Evolutionary conservation across 306 rosid genomes (phyloP).

Genomic region (Mimosa pudica): DNA sequence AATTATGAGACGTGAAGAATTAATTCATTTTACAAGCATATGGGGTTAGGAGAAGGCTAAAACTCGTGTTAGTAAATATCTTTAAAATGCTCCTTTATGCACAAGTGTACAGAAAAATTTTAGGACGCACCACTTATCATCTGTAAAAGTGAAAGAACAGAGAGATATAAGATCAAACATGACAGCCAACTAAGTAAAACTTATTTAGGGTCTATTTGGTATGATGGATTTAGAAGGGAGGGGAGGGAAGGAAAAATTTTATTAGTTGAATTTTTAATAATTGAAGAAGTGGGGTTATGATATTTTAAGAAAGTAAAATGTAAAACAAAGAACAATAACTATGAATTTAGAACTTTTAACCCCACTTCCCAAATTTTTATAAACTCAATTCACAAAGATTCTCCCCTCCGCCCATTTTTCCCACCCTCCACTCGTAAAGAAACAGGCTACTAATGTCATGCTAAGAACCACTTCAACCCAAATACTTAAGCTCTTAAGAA

Average conservation of each 20-base stretch:
- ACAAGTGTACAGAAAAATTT: not conserved
- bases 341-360: too few relatives aligned
- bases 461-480: not conserved
- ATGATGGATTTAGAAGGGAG: too few relatives aligned
- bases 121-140: not conserved
- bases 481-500: not conserved
- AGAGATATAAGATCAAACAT: not conserved
- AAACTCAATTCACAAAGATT: too few relatives aligned
- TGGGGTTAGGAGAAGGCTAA: not conserved
- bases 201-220: not conserved
- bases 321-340: too few relatives aligned
- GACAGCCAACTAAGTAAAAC: not conserved
- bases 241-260: too few relatives aligned
- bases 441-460: not conserved
- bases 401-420: too few relatives aligned
- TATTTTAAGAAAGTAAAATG: too few relatives aligned
- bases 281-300: too few relatives aligned
- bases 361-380: too few relatives aligned
- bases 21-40: constrained; percentile 4
- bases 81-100: not conserved
- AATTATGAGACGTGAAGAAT: not conserved
- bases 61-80: not conserved
- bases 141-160: not conserved
- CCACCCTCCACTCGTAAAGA: too few relatives aligned
- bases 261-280: too few relatives aligned